These are phyloP conservation scores for Plasmodium gaboni DNA, from an alignment of 169 alveolate genomes.

Conservation along the genomic window DNA sequence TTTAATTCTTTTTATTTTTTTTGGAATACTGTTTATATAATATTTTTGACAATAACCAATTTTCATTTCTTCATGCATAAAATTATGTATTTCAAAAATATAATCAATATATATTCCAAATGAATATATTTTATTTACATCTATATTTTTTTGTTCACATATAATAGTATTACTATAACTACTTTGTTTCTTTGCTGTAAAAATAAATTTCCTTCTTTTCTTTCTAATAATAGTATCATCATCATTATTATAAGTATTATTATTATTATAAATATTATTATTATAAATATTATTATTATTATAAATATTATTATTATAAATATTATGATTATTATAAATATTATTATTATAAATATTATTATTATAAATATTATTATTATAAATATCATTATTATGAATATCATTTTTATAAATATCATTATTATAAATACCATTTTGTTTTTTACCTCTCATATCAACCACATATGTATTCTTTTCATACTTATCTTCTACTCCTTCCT, in stretches of 20 bases:
- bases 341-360: no score
- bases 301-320: no score
- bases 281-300: no score
- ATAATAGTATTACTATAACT: constrained; percentile 51
- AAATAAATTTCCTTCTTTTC: background rate
- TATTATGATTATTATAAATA: no score
- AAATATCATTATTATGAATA: no score
- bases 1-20: constrained; percentile 36
- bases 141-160: constrained; percentile 60
- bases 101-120: constrained; percentile 48
- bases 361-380: no score
- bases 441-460: no score
- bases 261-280: no score
- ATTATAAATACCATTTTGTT: no score
- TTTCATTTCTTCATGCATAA: constrained; percentile 23
- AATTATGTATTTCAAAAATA: constrained; percentile 49
- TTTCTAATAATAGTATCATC: background rate
- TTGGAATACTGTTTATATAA: constrained; percentile 13
- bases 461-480: no score
- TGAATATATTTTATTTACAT: constrained; percentile 22
- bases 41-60: constrained; percentile 50
- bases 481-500: background rate
- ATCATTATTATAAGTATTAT: no score
- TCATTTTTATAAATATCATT: no score
- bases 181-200: constrained; percentile 55